These are phyloP conservation scores for Omphalea diandra DNA, from an alignment of 441 rosid genomes.

Conservation along the genomic window DNA sequence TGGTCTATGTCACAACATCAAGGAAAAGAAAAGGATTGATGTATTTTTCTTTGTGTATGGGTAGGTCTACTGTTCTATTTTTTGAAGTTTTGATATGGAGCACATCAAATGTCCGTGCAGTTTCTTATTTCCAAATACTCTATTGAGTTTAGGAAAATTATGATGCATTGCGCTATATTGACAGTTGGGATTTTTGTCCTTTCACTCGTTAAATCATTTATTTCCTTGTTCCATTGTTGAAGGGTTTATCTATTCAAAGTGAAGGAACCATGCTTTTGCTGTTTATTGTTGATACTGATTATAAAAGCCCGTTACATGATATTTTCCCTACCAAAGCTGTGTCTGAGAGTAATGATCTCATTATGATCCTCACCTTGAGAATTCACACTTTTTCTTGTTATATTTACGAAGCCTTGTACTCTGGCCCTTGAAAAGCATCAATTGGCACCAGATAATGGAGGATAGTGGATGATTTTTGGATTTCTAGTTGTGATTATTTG, in stretches of 20 bases:
- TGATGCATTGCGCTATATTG: neutral
- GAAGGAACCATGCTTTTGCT: constrained; percentile 1
- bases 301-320: neutral
- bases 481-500: neutral
- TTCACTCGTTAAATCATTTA: constrained; percentile 2
- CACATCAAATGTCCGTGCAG: constrained; percentile 6
- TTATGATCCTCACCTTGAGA: neutral
- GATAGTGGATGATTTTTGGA: too few species aligned
- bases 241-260: constrained; percentile 6
- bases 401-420: too few species aligned
- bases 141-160: neutral
- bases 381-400: too few species aligned
- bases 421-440: neutral
- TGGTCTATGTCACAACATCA: neutral
- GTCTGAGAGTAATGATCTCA: neutral
- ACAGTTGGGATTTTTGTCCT: constrained; percentile 1
- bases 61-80: neutral
- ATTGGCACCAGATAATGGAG: neutral
- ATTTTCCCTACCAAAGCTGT: neutral
- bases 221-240: constrained; percentile 12
- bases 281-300: neutral
- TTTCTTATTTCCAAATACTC: neutral
- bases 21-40: neutral
- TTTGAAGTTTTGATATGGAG: neutral
- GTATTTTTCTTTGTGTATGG: neutral